Conservation (phyloP, 2,329 filamentous ascomycete genomes). For the Emergomyces pasteurianus region DNA sequence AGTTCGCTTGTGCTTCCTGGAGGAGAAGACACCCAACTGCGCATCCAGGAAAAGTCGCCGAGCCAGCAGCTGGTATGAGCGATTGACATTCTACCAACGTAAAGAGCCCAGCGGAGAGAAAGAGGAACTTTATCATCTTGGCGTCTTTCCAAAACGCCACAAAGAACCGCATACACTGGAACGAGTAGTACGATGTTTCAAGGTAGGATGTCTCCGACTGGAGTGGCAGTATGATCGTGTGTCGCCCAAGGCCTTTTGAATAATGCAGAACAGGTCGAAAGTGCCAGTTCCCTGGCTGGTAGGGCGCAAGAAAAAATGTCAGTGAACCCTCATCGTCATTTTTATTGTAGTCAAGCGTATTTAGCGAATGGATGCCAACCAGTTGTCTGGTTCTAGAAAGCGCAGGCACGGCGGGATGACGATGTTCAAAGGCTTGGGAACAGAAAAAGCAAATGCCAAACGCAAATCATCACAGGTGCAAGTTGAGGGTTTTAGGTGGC, state of each 20-base stretch:
- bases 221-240: background rate
- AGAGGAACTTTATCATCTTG: constrained; percentile 7
- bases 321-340: background rate
- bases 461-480: too few species aligned
- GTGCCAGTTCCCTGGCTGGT: background rate
- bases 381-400: background rate
- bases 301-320: background rate
- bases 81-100: constrained; percentile 14
- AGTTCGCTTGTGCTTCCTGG: constrained; percentile 59
- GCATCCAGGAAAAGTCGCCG: constrained; percentile 48
- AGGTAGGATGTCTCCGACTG: background rate
- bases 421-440: background rate
- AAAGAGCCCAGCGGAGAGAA: constrained; percentile 15
- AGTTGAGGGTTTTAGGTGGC: too few species aligned
- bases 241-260: background rate
- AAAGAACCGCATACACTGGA: background rate
- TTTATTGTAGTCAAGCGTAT: background rate
- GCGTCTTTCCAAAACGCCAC: background rate
- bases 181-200: background rate
- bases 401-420: background rate
- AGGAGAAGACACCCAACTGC: constrained; percentile 48
- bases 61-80: constrained; percentile 26
- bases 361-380: background rate
- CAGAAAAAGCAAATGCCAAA: background rate
- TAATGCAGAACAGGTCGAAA: background rate